A percentile compares a stretch with the other conserved stretches of the same genome.
phyloP scores from a whole-genome alignment of 2,329 filamentous ascomycete species.

The Zarea fungicola region DNA sequence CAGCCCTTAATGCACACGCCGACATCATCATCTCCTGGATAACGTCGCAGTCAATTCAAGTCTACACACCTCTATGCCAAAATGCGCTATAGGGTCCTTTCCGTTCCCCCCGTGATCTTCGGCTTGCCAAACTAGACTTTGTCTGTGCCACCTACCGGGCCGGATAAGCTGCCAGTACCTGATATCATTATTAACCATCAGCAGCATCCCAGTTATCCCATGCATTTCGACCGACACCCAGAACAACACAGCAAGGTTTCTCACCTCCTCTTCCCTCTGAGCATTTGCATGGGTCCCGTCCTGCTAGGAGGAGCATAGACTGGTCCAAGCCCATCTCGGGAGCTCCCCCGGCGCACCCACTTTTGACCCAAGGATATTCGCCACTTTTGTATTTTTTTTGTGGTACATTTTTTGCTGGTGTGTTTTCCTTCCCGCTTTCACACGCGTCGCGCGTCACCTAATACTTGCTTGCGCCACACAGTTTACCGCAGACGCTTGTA shows the following conservation, averaged over 20 bases:
- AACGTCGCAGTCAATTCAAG: neutral
- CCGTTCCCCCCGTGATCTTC: slow-evolving; percentile 1
- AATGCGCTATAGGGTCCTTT: neutral
- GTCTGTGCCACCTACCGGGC: too few species aligned
- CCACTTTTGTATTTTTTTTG: slow-evolving; percentile 1
- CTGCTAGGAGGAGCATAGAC: neutral
- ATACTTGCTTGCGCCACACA: neutral
- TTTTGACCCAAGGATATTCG: neutral
- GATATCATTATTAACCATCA: too few species aligned
- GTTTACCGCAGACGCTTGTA: neutral
- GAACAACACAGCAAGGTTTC: too few species aligned
- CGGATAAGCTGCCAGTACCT: too few species aligned
- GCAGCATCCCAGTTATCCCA: too few species aligned
- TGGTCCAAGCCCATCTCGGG: slow-evolving; percentile 9
- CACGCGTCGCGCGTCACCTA: slow-evolving; percentile 11
- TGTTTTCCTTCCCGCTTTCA: neutral
- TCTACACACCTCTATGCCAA: neutral
- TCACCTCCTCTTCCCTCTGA: neutral
- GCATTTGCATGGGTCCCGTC: neutral
- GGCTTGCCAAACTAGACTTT: slow-evolving; percentile 1
- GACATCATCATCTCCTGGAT: too few species aligned
- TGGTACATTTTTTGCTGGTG: neutral
- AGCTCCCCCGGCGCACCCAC: slow-evolving; percentile 11
- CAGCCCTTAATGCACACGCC: too few species aligned
- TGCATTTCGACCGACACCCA: too few species aligned